A percentile compares a stretch with the other conserved stretches of the same genome.
Evolutionary conservation across 2,329 filamentous ascomycete species (phyloP).

Genomic region (Aspergillus alliaceus): DNA sequence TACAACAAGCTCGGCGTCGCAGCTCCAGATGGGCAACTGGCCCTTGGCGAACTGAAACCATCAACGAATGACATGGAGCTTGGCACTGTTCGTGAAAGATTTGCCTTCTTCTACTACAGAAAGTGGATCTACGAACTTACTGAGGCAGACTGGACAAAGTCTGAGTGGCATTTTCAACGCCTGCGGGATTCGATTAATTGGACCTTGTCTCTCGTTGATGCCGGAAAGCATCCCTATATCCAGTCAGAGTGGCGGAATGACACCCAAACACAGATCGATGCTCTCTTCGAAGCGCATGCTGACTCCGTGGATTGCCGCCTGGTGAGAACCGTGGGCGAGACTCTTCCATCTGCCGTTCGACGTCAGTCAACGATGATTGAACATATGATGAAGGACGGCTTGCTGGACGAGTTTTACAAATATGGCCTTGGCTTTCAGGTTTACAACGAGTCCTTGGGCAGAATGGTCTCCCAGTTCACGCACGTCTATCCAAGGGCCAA

Average conservation of each 20-base stretch:
- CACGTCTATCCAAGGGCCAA: constrained; percentile 4
- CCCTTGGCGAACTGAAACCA: constrained; percentile 2
- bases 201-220: constrained; percentile 3
- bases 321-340: constrained; percentile 1
- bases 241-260: constrained; percentile 1
- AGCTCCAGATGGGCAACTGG: constrained; percentile 2
- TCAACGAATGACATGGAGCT: constrained; percentile 2
- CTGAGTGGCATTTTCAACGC: constrained; percentile 4
- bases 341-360: constrained; percentile 3
- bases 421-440: constrained; percentile 3
- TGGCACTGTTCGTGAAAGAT: constrained; percentile 1
- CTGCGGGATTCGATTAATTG: constrained; percentile 3
- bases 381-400: constrained; percentile 2
- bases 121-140: constrained; percentile 2
- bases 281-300: constrained; percentile 3
- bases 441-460: constrained; percentile 2
- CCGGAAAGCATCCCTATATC: constrained; percentile 3
- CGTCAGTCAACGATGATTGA: constrained; percentile 3
- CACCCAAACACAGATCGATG: constrained; percentile 2
- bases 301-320: constrained; percentile 2
- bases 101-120: constrained; percentile 4
- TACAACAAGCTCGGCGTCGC: constrained; percentile 2
- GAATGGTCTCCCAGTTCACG: constrained; percentile 2
- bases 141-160: constrained; percentile 1
- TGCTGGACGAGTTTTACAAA: constrained; percentile 4